Conservation (phyloP, 164 flowering plant genomes). For the Paratinospora sagittata region DNA sequence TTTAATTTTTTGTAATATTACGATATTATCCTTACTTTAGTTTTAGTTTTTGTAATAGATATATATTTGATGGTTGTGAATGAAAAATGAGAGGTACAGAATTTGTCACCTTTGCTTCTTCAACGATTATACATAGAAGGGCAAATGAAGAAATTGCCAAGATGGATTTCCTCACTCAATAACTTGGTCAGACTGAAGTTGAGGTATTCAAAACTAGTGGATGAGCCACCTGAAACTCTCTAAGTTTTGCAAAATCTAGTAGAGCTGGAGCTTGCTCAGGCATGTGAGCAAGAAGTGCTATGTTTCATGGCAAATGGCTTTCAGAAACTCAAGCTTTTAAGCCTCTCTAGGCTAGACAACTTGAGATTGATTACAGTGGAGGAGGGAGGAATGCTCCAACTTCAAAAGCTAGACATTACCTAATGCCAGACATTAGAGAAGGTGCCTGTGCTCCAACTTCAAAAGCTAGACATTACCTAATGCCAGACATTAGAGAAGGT, state of each 20-base stretch:
- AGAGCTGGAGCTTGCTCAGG: constrained; percentile 17
- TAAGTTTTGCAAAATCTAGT: constrained; percentile 27
- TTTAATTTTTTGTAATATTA: too few relatives aligned
- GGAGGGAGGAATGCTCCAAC: constrained; percentile 14
- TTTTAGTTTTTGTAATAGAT: too few relatives aligned
- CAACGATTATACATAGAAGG: constrained; percentile 20
- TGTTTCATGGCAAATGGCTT: constrained; percentile 20
- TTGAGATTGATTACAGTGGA: constrained; percentile 12
- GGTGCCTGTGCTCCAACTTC: constrained; percentile 6
- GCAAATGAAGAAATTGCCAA: constrained; percentile 17
- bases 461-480: constrained; percentile 10
- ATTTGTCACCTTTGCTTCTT: constrained; percentile 14
- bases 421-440: neutral
- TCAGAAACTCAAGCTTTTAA: constrained; percentile 19
- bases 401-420: constrained; percentile 15
- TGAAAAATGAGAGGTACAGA: too few relatives aligned
- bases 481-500: constrained; percentile 1
- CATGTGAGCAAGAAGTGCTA: constrained; percentile 21
- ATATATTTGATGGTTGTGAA: too few relatives aligned
- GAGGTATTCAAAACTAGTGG: constrained; percentile 14
- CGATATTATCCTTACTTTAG: too few relatives aligned
- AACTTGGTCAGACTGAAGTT: constrained; percentile 17
- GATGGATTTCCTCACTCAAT: constrained; percentile 16
- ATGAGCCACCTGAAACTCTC: constrained; percentile 24
- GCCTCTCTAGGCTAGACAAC: constrained; percentile 11